Percentiles rank a stretch among this genome's conserved stretches.
Conservation (phyloP, 257 asterid genomes). For the Solanum clarkiae region DNA sequence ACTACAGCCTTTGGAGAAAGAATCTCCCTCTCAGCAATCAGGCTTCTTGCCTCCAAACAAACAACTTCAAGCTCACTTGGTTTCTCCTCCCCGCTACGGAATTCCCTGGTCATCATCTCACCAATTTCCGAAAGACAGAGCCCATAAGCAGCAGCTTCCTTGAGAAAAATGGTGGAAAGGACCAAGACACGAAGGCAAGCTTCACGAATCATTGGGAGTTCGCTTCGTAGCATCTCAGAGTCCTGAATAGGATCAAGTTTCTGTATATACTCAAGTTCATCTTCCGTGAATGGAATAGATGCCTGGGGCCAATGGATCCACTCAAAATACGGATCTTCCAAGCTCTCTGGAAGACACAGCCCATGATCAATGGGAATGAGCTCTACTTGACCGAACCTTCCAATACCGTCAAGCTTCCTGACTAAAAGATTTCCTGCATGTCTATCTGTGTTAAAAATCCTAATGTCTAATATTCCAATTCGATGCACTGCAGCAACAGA, state of each 20-base stretch:
- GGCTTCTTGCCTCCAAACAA: conserved; percentile 77
- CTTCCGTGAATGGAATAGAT: conserved; percentile 86
- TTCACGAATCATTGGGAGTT: conserved; percentile 90
- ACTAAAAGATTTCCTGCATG: conserved; percentile 95
- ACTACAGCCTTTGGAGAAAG: conserved; percentile 35
- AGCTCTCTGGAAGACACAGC: conserved; percentile 83
- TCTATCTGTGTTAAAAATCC: conserved; percentile 93
- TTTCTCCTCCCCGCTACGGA: conserved; percentile 79
- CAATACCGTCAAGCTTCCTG: conserved; percentile 75
- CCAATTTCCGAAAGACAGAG: conserved; percentile 95
- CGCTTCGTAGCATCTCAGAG: conserved; percentile 64
- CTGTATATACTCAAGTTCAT: conserved; percentile 71
- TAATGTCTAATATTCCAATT: conserved; percentile 87
- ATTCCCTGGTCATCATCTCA: conserved; percentile 94
- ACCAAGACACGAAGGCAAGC: conserved; percentile 77
- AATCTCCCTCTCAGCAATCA: conserved; percentile 39
- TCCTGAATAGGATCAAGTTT: conserved; percentile 62
- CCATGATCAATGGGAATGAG: conserved; percentile 93
- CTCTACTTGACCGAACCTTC: conserved; percentile 83
- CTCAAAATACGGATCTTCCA: conserved; percentile 95
- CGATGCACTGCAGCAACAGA: conserved; percentile 91
- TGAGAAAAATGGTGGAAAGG: conserved; percentile 72
- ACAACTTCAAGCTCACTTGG: conserved; percentile 92
- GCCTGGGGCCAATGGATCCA: conserved; percentile 99
- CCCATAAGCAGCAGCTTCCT: conserved; percentile 75